Evolutionary conservation across 2,329 filamentous ascomycete species (phyloP), one percentile per base, ranked within the genome.

Genomic region (Fusarium odoratissimum): DNA sequence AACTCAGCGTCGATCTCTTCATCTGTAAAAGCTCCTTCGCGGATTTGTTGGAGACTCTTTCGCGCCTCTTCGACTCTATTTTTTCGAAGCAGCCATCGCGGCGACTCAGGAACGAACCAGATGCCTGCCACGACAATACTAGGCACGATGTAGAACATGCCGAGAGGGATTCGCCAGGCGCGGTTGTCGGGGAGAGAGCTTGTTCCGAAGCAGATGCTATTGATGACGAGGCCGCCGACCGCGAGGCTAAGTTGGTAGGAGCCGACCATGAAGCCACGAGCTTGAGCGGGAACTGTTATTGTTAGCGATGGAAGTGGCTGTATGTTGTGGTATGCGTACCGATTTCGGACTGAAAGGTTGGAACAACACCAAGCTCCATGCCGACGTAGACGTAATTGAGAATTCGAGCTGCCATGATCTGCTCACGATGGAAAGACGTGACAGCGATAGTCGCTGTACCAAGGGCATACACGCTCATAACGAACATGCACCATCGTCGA

Each of bases 401-500:
- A 1, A 77, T 67, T 8, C 75, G 67, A 1, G 72, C 74, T 0
- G 72, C 72, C 63, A 77, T 75, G 11, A 77, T 76, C 42, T 77
- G 75, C 6, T 76, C 64, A 1, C 55, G 60, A 3, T 58, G 58
- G 5, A 55, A 51, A 0, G 74, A 76, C 0, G 74, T 77, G 7
- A 77, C 74, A 2, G 62, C 52, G 1, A 76, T 67, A 8, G 72
- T 76, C 0, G 75, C 75, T 2, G 75, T 73, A 1, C 62, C 45
- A 6, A 81, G 72, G 1, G 82, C 78, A 14, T 78, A 84, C 16
- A 77, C 52, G 45, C 80, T 81, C 82, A 84, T 83, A 31, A 21
- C 25, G 46, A 82, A 83, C 72, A 79, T 78, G 21, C 75, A 78
- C 77, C 73, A 77, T 19, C 76, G 25, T 5, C 77, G 57, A 3